Base-by-base conservation (phyloP, 139 green algal species). In the Closterium sp. region DNA sequence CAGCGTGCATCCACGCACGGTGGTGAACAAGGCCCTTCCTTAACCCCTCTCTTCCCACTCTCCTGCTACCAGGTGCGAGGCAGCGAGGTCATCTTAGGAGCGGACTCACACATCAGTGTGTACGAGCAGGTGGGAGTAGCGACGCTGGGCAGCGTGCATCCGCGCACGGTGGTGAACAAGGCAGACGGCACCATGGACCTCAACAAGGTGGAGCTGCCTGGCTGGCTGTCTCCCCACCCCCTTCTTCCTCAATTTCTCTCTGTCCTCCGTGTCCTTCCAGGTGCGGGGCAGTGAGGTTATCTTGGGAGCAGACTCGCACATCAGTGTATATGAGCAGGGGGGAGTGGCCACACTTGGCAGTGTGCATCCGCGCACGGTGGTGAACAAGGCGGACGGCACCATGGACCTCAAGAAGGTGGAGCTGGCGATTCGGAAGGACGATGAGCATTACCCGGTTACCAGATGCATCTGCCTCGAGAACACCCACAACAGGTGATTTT, bases 401-500 rank as follows among this genome's bases (percentile, higher is more conserved):
- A 94, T 96, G 30, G 91, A 95, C 87, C 94, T 96, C 22, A 24
- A 90, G 2, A 86, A 92, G 21, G 92, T 95, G 62, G 32, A 92
- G 50, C 84, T 31, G 17, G 91, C 92, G 19, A 95, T 95, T 31
- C 91, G 96, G 85, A 85, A 94, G 27, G 95, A 96, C 42, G 96
- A 98, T 93, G 84, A 94, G 30, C 96, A 98, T 50, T 50, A 50
- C 38, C 38, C 38, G 38, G 38, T 50, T 50, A 50, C 38, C 38
- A 50, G 38, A 50, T 13, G 5, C 38, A 50, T 50, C 38, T 50
- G 38, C 38, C 38, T 50, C 38, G 38, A 98, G 92, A 96, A 97
- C 86, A 98, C 95, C 7, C 96, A 97, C 86, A 98, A 98, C 38
- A 50, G 38, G 38, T 50, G 38, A 42, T 97, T n/a, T n/a, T n/a